These are phyloP conservation scores for Hemisphaericaspora subhashii DNA, from an alignment of 1,139 yeast genomes.

Conservation along the genomic window DNA sequence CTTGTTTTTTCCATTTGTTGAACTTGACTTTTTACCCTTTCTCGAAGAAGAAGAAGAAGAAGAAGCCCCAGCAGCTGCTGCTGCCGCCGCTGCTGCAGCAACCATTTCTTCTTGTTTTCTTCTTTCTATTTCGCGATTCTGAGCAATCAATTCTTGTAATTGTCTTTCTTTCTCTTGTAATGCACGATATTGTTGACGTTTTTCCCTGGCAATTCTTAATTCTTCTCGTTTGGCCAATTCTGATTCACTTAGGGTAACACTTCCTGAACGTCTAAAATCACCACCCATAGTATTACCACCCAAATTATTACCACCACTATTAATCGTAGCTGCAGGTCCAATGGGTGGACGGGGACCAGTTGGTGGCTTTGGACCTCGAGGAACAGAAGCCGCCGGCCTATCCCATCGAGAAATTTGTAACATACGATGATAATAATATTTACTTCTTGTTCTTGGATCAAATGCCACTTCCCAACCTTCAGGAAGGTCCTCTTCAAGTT, in stretches of 20 bases:
- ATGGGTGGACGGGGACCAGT: slow-evolving; percentile 24
- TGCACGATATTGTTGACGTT: slow-evolving; percentile 33
- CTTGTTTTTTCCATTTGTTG: not conserved
- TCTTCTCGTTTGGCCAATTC: slow-evolving; percentile 36
- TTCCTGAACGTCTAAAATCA: not conserved
- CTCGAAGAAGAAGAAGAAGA: not conserved
- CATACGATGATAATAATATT: slow-evolving; percentile 56
- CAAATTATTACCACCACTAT: not conserved
- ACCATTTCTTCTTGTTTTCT: slow-evolving; percentile 13
- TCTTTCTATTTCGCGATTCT: slow-evolving; percentile 20
- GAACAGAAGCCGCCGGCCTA: slow-evolving; percentile 35
- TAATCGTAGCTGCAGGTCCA: slow-evolving; percentile 1
- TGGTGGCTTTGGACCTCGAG: slow-evolving; percentile 21
- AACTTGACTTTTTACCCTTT: not conserved
- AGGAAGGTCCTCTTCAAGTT: slow-evolving; percentile 38
- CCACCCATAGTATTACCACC: not conserved
- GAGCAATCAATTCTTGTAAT: slow-evolving; percentile 37
- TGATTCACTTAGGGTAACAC: slow-evolving; percentile 6
- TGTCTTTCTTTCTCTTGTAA: slow-evolving; percentile 33
- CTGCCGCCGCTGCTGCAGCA: slow-evolving; percentile 2
- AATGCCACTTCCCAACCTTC: slow-evolving; percentile 55
- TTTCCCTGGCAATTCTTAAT: slow-evolving; percentile 31
- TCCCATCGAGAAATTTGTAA: slow-evolving; percentile 59
- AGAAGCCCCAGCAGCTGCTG: not conserved
- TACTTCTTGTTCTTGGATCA: slow-evolving; percentile 38